Conservation (phyloP, 805 yeast genomes). For the Candida oleophila region DNA sequence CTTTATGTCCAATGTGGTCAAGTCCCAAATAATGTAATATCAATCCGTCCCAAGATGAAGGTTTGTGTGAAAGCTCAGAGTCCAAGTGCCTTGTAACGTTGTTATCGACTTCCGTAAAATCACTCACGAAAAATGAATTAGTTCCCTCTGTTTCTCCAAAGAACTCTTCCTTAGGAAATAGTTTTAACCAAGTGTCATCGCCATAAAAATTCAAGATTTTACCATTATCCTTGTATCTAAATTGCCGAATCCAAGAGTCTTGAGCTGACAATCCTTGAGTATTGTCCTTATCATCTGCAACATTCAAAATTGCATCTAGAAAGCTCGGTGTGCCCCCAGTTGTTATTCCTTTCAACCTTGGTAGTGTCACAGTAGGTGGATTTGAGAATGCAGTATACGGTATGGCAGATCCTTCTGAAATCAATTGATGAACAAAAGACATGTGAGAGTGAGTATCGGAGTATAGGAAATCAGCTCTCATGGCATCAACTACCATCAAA, state of each 20-base stretch:
- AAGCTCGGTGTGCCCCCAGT: conserved; percentile 95
- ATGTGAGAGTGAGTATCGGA: conserved; percentile 59
- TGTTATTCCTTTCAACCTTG: conserved; percentile 88
- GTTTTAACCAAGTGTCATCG: conserved; percentile 95
- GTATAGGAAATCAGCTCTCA: conserved; percentile 84
- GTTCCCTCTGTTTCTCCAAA: conserved; percentile 81
- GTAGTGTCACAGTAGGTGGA: conserved; percentile 96
- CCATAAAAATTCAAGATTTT: conserved; percentile 80
- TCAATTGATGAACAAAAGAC: conserved; percentile 61
- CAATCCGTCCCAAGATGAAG: conserved; percentile 72
- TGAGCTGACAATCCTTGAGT: conserved; percentile 67
- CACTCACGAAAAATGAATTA: conserved; percentile 90
- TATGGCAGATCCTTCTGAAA: conserved; percentile 66
- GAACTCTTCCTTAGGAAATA: conserved; percentile 61
- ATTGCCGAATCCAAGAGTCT: conserved; percentile 86
- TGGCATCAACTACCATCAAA: conserved; percentile 88
- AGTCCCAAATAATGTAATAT: conserved; percentile 89
- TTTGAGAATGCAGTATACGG: conserved; percentile 91
- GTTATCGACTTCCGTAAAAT: conserved; percentile 88
- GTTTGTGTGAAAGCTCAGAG: conserved; percentile 44
- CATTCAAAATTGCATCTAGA: conserved; percentile 88
- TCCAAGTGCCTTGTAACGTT: conserved; percentile 89
- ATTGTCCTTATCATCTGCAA: conserved; percentile 83
- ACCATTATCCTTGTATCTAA: conserved; percentile 28
- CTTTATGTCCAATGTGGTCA: conserved; percentile 97